A percentile compares a stretch with the other conserved stretches of the same genome.
These are phyloP conservation scores for Murraya paniculata DNA, from an alignment of 345 rosid genomes.

Conservation along the genomic window DNA sequence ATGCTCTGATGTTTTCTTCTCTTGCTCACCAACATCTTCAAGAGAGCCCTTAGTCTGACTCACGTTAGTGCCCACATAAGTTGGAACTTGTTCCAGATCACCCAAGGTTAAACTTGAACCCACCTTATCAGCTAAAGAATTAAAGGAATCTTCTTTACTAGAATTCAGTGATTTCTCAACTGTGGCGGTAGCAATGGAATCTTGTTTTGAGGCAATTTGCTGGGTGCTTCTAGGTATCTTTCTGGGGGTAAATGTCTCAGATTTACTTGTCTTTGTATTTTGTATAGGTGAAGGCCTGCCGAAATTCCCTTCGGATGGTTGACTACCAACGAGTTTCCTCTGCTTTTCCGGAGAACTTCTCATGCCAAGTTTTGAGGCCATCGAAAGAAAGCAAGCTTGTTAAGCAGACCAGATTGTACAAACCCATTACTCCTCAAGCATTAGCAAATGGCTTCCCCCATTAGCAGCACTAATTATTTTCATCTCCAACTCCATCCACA, in stretches of 20 bases:
- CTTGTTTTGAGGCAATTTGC: conserved; percentile 30
- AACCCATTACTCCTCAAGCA: conserved; percentile 35
- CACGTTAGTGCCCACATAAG: conserved; percentile 22
- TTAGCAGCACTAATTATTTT: conserved; percentile 16
- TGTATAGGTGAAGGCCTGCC: conserved; percentile 29
- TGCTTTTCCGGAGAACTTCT: conserved; percentile 41
- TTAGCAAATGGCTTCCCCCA: conserved; percentile 14
- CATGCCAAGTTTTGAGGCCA: conserved; percentile 56
- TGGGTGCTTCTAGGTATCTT: conserved; percentile 18
- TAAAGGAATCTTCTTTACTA: conserved; percentile 17
- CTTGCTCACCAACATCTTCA: conserved; percentile 24
- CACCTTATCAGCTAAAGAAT: conserved; percentile 47
- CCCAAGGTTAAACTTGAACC: conserved; percentile 47
- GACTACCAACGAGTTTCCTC: conserved; percentile 32
- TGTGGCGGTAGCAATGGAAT: conserved; percentile 15
- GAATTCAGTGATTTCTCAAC: conserved; percentile 21
- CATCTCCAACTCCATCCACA: conserved; percentile 27
- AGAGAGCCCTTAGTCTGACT: conserved; percentile 13
- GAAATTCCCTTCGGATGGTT: conserved; percentile 33
- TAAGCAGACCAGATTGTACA: conserved; percentile 16
- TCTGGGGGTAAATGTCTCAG: conserved; percentile 31
- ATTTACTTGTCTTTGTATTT: conserved; percentile 32
- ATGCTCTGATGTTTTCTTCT: conserved; percentile 28
- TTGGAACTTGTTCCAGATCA: conserved; percentile 35
- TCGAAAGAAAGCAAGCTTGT: conserved; percentile 20